Evolutionary conservation across 306 rosid species (phyloP).

Genomic region (Gillenia trifoliata): DNA sequence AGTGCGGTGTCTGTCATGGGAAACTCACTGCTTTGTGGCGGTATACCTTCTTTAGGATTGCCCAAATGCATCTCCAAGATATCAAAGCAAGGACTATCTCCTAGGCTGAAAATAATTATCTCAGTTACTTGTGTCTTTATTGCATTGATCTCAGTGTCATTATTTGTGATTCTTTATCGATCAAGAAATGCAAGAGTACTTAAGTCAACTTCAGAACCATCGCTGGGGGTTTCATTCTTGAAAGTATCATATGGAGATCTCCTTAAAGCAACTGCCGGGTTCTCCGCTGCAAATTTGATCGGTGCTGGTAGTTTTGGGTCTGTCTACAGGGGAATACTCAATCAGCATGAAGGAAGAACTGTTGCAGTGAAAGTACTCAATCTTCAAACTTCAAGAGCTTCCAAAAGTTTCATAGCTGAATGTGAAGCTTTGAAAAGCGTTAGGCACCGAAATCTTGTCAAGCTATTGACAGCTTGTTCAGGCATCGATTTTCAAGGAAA

Average conservation of each 20-base stretch:
- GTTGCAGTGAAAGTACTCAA: slow-evolving; percentile 29
- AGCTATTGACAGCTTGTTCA: slow-evolving; percentile 7
- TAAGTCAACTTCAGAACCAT: not conserved
- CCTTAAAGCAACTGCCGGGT: slow-evolving; percentile 22
- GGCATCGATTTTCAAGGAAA: slow-evolving; percentile 8
- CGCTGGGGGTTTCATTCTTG: not conserved
- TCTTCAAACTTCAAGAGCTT: slow-evolving; percentile 1
- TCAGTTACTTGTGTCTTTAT: slow-evolving; percentile 8
- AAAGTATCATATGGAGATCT: slow-evolving; percentile 26
- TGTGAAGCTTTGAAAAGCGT: slow-evolving; percentile 19
- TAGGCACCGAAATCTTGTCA: slow-evolving; percentile 20
- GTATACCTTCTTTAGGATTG: slow-evolving; percentile 16
- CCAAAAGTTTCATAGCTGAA: slow-evolving; percentile 17
- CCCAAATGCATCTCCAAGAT: not conserved
- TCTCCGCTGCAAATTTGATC: slow-evolving; percentile 17
- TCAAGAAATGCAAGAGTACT: not conserved
- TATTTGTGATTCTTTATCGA: not conserved
- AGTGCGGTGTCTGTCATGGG: slow-evolving; percentile 16
- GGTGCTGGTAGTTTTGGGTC: slow-evolving; percentile 28
- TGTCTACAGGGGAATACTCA: slow-evolving; percentile 1
- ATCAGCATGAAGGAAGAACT: not conserved
- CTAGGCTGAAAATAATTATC: not conserved
- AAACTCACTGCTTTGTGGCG: slow-evolving; percentile 18
- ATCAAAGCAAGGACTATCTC: not conserved
- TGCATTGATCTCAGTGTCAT: not conserved